These are phyloP conservation scores for Mimosa pudica DNA, from an alignment of 306 rosid species.

Conservation along the genomic window DNA sequence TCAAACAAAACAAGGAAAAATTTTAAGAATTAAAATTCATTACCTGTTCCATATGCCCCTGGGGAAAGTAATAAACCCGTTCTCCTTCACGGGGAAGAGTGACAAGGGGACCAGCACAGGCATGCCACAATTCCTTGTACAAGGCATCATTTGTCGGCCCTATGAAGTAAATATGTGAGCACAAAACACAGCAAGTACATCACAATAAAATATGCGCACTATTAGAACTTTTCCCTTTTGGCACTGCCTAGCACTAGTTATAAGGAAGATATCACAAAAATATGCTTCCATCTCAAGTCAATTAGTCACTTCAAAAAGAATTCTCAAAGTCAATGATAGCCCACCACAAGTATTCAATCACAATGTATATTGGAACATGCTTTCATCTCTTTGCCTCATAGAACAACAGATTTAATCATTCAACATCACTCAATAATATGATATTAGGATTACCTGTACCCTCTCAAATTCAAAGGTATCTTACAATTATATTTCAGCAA, in stretches of 20 bases:
- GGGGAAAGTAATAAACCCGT: slow-evolving; percentile 94
- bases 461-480: not conserved
- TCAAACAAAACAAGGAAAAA: not conserved
- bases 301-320: not conserved
- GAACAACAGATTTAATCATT: not conserved
- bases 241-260: not conserved
- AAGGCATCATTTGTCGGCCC: slow-evolving; percentile 70
- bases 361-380: not conserved
- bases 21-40: not conserved
- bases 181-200: not conserved
- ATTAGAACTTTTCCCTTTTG: not conserved
- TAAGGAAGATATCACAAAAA: not conserved
- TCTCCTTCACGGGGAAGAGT: slow-evolving; percentile 89
- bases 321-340: not conserved
- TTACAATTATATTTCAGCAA: not conserved
- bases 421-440: not conserved
- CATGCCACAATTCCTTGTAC: slow-evolving; percentile 96
- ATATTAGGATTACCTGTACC: not conserved
- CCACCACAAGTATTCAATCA: not conserved
- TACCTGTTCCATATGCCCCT: slow-evolving; percentile 99
- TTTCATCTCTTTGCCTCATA: slow-evolving; percentile 1
- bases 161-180: slow-evolving; percentile 37
- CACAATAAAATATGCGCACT: not conserved
- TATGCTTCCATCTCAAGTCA: not conserved
- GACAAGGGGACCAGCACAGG: slow-evolving; percentile 99